These are phyloP conservation scores for Echium plantagineum DNA, from an alignment of 257 asterid species.

Conservation along the genomic window DNA sequence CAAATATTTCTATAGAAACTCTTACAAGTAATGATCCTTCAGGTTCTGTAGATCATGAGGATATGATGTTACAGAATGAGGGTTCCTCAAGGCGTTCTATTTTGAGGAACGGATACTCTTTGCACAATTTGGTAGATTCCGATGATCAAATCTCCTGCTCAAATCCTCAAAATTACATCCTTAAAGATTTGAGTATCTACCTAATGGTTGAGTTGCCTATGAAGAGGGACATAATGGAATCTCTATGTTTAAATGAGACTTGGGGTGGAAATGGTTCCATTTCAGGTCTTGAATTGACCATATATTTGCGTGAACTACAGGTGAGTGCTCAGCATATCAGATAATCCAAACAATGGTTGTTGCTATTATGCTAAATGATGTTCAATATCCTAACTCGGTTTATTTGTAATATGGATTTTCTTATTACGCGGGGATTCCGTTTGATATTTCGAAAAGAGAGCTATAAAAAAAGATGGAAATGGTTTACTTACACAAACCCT, in stretches of 20 bases:
- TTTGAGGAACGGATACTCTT: constrained; percentile 26
- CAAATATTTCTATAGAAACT: constrained; percentile 19
- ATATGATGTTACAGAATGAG: constrained; percentile 16
- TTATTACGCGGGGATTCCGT: no score
- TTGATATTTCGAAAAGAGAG: no score
- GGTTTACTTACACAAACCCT: not conserved
- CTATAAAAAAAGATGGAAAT: not conserved
- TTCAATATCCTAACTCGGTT: not conserved
- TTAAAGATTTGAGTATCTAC: constrained; percentile 44
- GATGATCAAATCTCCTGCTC: constrained; percentile 12
- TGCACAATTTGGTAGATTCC: constrained; percentile 18
- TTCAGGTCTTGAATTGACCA: constrained; percentile 56
- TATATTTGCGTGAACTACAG: constrained; percentile 67
- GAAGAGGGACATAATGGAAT: constrained; percentile 19
- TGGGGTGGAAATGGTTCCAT: constrained; percentile 82
- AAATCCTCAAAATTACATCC: constrained; percentile 50
- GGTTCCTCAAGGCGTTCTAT: constrained; percentile 27
- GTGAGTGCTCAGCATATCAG: constrained; percentile 23
- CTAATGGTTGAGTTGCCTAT: constrained; percentile 44
- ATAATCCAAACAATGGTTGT: not conserved
- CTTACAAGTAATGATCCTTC: constrained; percentile 23
- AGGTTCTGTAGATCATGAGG: constrained; percentile 20
- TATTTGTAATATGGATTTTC: not conserved
- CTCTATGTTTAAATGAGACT: constrained; percentile 29
- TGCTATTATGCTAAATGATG: not conserved